These are phyloP conservation scores for Pelagomonas calceolata DNA, from an alignment of 108 stramenopile species.

Conservation along the genomic window DNA sequence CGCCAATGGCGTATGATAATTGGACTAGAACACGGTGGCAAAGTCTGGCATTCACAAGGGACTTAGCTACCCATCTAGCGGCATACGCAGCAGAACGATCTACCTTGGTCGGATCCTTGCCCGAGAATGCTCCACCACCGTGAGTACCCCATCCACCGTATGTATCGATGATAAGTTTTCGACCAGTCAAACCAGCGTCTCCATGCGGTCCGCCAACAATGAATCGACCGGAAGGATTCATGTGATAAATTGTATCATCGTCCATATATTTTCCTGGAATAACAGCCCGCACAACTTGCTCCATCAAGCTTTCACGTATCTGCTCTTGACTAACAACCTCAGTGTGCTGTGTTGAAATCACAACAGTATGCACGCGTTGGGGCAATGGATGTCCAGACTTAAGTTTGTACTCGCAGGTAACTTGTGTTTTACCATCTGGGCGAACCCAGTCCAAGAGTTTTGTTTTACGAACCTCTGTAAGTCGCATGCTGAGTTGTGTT, in stretches of 20 bases:
- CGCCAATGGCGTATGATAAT: conserved; percentile 88
- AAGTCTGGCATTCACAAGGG: conserved; percentile 73
- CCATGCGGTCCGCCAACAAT: conserved; percentile 95
- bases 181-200: conserved; percentile 91
- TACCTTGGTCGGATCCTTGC: conserved; percentile 91
- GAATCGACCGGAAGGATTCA: conserved; percentile 82
- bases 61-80: conserved; percentile 92
- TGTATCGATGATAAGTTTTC: conserved; percentile 91
- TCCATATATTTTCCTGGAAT: conserved; percentile 90
- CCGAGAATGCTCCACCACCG: conserved; percentile 89
- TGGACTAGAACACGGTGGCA: conserved; percentile 79
- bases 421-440: conserved; percentile 92
- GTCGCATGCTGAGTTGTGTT: conserved; percentile 73
- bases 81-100: conserved; percentile 90
- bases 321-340: conserved; percentile 84
- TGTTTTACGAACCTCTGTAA: conserved; percentile 90
- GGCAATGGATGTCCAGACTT: conserved; percentile 70
- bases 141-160: conserved; percentile 97
- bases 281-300: conserved; percentile 92
- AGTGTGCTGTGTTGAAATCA: conserved; percentile 91
- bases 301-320: conserved; percentile 85
- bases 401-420: conserved; percentile 80
- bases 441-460: conserved; percentile 85
- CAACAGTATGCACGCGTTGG: conserved; percentile 84
- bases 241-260: conserved; percentile 90